phyloP scores from a whole-genome alignment of 2,329 filamentous ascomycete genomes.

The Ceratocystis eucalypticola region DNA sequence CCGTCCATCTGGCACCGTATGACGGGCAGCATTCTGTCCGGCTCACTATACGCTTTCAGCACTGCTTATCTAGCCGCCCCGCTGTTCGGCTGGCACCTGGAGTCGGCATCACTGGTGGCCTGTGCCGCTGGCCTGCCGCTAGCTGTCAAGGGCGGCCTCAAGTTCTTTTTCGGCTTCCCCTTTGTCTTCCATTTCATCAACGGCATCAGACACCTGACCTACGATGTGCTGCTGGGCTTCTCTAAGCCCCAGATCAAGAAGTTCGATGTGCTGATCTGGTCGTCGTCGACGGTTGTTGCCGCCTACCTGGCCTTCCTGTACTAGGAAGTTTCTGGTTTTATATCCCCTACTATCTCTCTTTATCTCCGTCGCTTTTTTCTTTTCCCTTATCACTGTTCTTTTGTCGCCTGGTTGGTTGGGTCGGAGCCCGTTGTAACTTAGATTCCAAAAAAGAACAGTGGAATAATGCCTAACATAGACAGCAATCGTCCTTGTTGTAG shows the following conservation, averaged over 20 bases:
- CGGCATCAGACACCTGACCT: constrained; percentile 41
- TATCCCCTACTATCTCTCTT: background rate
- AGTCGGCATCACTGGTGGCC: constrained; percentile 46
- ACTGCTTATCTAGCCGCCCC: constrained; percentile 70
- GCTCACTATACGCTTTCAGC: constrained; percentile 66
- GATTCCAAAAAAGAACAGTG: constrained; percentile 4
- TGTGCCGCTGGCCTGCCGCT: constrained; percentile 46
- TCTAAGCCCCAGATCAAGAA: constrained; percentile 34
- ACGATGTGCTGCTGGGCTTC: constrained; percentile 41
- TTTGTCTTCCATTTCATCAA: constrained; percentile 45
- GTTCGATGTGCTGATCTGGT: constrained; percentile 37
- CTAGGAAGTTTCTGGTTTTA: constrained; percentile 24
- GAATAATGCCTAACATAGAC: background rate
- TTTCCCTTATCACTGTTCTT: background rate
- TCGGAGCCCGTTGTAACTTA: background rate
- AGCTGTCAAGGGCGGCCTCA: constrained; percentile 43
- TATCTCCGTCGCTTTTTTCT: background rate
- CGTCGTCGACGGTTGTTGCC: constrained; percentile 31
- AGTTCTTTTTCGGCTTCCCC: constrained; percentile 45
- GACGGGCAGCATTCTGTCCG: constrained; percentile 62
- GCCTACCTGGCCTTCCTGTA: constrained; percentile 36
- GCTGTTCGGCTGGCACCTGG: constrained; percentile 50
- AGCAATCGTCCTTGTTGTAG: background rate
- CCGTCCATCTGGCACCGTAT: constrained; percentile 65
- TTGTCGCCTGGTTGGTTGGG: background rate